Percentiles rank a stretch among this genome's conserved stretches.
Conservation (phyloP, 306 rosid species). For the Calophaca sinica region DNA sequence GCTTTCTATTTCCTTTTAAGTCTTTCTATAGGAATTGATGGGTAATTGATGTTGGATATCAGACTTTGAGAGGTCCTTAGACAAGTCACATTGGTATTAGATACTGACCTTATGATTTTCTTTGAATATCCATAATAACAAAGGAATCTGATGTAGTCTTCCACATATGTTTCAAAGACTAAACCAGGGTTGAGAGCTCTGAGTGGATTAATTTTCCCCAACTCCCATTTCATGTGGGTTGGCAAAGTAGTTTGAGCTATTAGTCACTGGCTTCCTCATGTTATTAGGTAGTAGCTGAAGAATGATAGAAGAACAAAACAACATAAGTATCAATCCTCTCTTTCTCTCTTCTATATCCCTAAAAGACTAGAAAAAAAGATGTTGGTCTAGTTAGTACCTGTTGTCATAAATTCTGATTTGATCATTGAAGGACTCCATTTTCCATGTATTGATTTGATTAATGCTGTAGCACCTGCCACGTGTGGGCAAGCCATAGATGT, state of each 20-base stretch:
- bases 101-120: constrained; percentile 62
- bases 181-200: constrained; percentile 88
- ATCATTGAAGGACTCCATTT: constrained; percentile 81
- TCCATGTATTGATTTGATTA: constrained; percentile 62
- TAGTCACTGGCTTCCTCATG: constrained; percentile 68
- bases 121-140: constrained; percentile 74
- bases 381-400: constrained; percentile 60
- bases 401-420: constrained; percentile 90
- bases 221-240: constrained; percentile 83
- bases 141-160: constrained; percentile 75
- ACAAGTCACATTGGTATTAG: constrained; percentile 69
- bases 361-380: constrained; percentile 9
- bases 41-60: constrained; percentile 78
- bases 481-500: constrained; percentile 98
- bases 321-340: neutral
- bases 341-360: neutral
- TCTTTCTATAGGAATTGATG: constrained; percentile 72
- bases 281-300: constrained; percentile 73
- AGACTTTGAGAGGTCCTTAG: constrained; percentile 69
- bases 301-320: constrained; percentile 37
- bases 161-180: constrained; percentile 63
- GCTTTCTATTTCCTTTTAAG: constrained; percentile 58
- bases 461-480: constrained; percentile 84
- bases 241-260: constrained; percentile 64
- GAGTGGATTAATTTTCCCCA: constrained; percentile 80